phyloP scores from a whole-genome alignment of 2,329 filamentous ascomycete species.

The Magnaporthiopsis rhizophila region DNA sequence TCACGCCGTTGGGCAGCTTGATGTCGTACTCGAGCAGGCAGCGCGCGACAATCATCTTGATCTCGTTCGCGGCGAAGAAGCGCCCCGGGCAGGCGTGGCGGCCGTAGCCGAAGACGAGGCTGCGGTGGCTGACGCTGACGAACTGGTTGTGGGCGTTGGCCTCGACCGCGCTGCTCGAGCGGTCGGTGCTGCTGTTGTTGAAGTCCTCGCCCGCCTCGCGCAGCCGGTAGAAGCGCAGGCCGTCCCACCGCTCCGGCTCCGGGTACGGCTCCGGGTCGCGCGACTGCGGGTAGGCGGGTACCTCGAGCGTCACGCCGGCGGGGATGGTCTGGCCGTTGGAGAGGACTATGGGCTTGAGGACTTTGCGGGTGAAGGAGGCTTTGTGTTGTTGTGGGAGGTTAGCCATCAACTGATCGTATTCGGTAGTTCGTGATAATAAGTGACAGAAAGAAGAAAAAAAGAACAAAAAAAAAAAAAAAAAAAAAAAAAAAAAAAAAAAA shows the following conservation, averaged over 20 bases:
- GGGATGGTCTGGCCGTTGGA: slow-evolving; percentile 45
- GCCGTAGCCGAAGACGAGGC: slow-evolving; percentile 31
- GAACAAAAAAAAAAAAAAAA: too few species aligned
- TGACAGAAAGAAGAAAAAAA: too few species aligned
- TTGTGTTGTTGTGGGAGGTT: neutral
- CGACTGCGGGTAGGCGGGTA: slow-evolving; percentile 27
- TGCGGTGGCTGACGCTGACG: slow-evolving; percentile 24
- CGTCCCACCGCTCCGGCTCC: slow-evolving; percentile 28
- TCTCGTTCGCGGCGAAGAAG: slow-evolving; percentile 29
- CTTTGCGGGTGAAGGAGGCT: slow-evolving; percentile 41
- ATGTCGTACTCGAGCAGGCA: slow-evolving; percentile 23
- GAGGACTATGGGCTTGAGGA: slow-evolving; percentile 40
- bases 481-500: too few species aligned
- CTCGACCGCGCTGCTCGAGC: slow-evolving; percentile 16
- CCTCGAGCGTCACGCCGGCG: slow-evolving; percentile 33
- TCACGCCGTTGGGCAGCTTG: slow-evolving; percentile 15
- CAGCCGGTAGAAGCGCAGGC: slow-evolving; percentile 29
- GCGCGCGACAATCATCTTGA: slow-evolving; percentile 27
- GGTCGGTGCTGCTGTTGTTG: neutral
- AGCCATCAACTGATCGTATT: too few species aligned
- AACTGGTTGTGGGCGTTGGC: slow-evolving; percentile 31
- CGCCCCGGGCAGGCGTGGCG: slow-evolving; percentile 30
- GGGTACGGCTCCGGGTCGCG: slow-evolving; percentile 28
- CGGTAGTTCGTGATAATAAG: too few species aligned
- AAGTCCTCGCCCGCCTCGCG: slow-evolving; percentile 16